These are phyloP conservation scores for Limtongia smithiae DNA, from an alignment of 805 yeast species.

Conservation along the genomic window DNA sequence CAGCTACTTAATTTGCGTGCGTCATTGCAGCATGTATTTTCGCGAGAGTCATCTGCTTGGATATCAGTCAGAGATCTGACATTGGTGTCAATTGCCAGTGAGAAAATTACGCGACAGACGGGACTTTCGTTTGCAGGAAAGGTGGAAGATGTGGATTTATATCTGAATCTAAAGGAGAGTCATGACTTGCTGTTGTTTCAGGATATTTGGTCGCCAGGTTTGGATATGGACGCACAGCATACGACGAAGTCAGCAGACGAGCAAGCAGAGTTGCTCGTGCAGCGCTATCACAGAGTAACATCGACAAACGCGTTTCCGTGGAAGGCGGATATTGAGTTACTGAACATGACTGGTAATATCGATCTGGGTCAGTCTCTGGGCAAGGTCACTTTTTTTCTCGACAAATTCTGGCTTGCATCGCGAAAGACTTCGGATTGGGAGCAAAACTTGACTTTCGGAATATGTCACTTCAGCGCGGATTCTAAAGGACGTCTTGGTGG, in stretches of 20 bases:
- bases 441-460: constrained; percentile 62
- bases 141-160: constrained; percentile 55
- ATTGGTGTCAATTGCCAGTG: constrained; percentile 15
- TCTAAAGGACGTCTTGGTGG: constrained; percentile 85
- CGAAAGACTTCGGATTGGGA: constrained; percentile 65
- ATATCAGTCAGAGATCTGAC: constrained; percentile 48
- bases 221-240: constrained; percentile 28
- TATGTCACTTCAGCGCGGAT: constrained; percentile 48
- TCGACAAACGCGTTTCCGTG: constrained; percentile 70
- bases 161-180: constrained; percentile 73
- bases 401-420: constrained; percentile 64
- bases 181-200: constrained; percentile 80
- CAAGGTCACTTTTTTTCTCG: constrained; percentile 50
- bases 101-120: constrained; percentile 2
- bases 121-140: constrained; percentile 42
- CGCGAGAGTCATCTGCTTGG: constrained; percentile 83
- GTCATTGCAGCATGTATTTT: constrained; percentile 82
- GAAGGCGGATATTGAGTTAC: constrained; percentile 57
- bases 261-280: constrained; percentile 31
- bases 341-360: constrained; percentile 52
- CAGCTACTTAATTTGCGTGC: constrained; percentile 58
- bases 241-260: constrained; percentile 11
- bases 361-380: constrained; percentile 88
- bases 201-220: constrained; percentile 73
- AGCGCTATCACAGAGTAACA: constrained; percentile 53